phyloP scores from a whole-genome alignment of 164 flowering plant genomes.

The Berberis vulgaris region DNA sequence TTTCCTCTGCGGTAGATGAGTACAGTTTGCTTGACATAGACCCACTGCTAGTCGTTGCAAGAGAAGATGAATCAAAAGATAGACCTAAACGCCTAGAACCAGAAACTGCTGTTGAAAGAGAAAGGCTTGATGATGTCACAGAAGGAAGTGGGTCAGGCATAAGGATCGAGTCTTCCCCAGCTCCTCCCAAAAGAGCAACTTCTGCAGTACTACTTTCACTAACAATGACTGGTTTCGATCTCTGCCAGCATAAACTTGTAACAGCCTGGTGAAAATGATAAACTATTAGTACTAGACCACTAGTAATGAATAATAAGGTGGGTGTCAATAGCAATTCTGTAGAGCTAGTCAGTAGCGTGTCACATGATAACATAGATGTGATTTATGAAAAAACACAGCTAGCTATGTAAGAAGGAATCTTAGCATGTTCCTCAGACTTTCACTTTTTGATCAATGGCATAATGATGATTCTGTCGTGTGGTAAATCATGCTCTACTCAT shows the following conservation, averaged over 20 bases:
- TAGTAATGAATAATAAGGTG: not conserved
- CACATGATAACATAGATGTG: no score
- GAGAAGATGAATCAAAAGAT: slow-evolving; percentile 34
- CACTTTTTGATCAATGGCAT: no score
- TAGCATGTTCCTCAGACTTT: no score
- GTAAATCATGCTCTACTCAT: no score
- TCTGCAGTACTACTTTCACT: slow-evolving; percentile 76
- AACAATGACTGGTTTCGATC: slow-evolving; percentile 73
- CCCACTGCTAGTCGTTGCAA: slow-evolving; percentile 31
- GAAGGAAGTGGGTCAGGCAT: slow-evolving; percentile 99
- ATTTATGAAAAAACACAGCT: no score
- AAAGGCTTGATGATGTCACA: slow-evolving; percentile 39
- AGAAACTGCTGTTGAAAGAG: slow-evolving; percentile 31
- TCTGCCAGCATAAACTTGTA: slow-evolving; percentile 96
- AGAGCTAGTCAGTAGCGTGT: no score
- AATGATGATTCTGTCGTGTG: no score
- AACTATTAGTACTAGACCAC: slow-evolving; percentile 15
- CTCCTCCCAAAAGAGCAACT: slow-evolving; percentile 77
- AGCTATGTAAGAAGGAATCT: no score
- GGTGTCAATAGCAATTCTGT: not conserved
- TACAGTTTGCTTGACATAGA: slow-evolving; percentile 24
- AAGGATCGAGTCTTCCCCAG: slow-evolving; percentile 80
- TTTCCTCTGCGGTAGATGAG: slow-evolving; percentile 49
- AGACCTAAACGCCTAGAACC: slow-evolving; percentile 38
- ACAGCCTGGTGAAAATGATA: slow-evolving; percentile 55